Base-by-base conservation (phyloP, 352 stramenopile genomes). In the Blastocystis sp. region DNA sequence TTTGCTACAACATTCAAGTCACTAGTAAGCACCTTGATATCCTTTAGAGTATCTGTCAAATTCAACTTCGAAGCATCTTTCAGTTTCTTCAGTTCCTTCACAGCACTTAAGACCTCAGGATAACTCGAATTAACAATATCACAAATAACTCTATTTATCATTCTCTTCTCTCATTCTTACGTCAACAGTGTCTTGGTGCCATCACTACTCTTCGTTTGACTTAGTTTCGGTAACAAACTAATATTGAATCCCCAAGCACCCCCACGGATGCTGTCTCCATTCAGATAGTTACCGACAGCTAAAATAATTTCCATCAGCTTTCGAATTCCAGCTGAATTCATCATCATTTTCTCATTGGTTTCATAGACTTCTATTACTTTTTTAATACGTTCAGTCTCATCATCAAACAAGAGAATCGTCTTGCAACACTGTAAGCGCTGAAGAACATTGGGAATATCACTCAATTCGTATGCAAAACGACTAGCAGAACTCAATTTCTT, bases 221-320 rank as follows among this genome's bases (percentile, higher is more conserved):
- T 92, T 44, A 97, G 90, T 90, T 97, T 97, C 44, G 90, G 93
- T 17, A 97, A 91, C 30, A 93, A 95, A 77, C 96, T 94, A 9
- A 97, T 90, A 90, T 96, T 96, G 91, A 97, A 97, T 0, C 95
- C 95, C 76, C 96, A 96, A 3, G 94, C 94, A 48, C 93, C 94
- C 79, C 95, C 94, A 53, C 94, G 93, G 13, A 93, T 92, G 3
- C 93, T 96, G 66, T 92, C 94, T 69, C 93, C 94, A 89, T 97
- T 97, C 76, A 97, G 90, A 82, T 96, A 96, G 91, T 97, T 97
- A 9, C 95, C 95, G 35, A 97, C 93, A 1, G 94, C 93, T n/a
- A 97, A 76, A 53, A 97, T 93, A 0, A 96, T 91, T 22, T 92
- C 91, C 64, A 96, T 94, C 44, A 96, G 94, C 62, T 96, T 92